Evolutionary conservation across 2,329 filamentous ascomycete species (phyloP).

Genomic region (Exophiala alcalophila): DNA sequence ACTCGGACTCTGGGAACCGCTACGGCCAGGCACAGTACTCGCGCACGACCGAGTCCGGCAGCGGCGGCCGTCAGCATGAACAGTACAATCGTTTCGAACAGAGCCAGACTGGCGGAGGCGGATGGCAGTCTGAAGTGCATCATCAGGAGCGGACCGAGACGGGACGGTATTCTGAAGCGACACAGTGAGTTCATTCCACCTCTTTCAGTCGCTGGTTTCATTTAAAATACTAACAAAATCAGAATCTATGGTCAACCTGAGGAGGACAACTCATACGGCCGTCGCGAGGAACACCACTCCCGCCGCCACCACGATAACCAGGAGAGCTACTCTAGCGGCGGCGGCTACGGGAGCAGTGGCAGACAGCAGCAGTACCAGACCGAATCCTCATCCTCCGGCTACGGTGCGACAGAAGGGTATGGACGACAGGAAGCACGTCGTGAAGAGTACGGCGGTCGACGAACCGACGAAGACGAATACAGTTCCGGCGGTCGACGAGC

Average conservation of each 20-base stretch:
- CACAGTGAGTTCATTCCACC: constrained; percentile 12
- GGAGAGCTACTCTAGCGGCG: constrained; percentile 5
- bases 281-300: constrained; percentile 10
- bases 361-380: constrained; percentile 6
- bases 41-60: constrained; percentile 20
- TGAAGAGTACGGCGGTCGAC: constrained; percentile 23
- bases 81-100: constrained; percentile 29
- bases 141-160: constrained; percentile 20
- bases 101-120: constrained; percentile 11
- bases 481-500: constrained; percentile 2
- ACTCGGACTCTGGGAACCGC: constrained; percentile 24
- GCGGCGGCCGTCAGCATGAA: constrained; percentile 20
- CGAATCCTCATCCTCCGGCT: constrained; percentile 1
- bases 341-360: constrained; percentile 8
- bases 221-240: neutral
- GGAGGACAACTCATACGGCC: constrained; percentile 11
- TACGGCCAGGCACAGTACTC: constrained; percentile 45
- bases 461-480: constrained; percentile 11
- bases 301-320: constrained; percentile 2
- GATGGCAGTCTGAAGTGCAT: constrained; percentile 20
- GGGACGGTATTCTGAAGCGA: constrained; percentile 23
- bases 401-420: constrained; percentile 3
- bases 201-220: too few relatives aligned
- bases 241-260: constrained; percentile 24
- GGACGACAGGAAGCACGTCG: constrained; percentile 12